A percentile compares a stretch with the other conserved stretches of the same genome.
Evolutionary conservation across 2,329 filamentous ascomycete genomes (phyloP).

Genomic region (Acarospora socialis): DNA sequence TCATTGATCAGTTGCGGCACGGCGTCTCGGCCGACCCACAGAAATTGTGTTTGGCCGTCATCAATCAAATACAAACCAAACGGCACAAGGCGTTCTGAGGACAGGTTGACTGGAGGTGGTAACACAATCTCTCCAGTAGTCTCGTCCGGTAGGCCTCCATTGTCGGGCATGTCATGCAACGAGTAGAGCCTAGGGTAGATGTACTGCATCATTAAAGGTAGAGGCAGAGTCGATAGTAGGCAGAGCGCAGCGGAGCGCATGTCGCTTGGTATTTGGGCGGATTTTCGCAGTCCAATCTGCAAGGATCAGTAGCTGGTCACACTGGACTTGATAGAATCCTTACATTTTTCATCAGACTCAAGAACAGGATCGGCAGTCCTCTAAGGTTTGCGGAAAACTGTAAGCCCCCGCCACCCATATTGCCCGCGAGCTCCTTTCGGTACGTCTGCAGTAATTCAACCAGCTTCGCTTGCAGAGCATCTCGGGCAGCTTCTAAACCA

Average conservation of each 20-base stretch:
- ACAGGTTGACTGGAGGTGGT: conserved; percentile 71
- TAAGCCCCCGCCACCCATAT: conserved; percentile 79
- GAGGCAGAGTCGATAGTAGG: conserved; percentile 80
- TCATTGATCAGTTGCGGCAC: conserved; percentile 79
- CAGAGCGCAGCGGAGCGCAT: conserved; percentile 86
- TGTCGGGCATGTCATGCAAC: conserved; percentile 91
- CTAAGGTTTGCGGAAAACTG: conserved; percentile 90
- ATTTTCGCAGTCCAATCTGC: conserved; percentile 68
- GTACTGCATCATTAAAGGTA: conserved; percentile 83
- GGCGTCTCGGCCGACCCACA: conserved; percentile 89
- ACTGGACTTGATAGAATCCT: conserved; percentile 21
- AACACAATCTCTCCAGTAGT: conserved; percentile 80
- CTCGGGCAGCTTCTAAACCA: conserved; percentile 78
- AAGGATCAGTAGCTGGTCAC: conserved; percentile 16
- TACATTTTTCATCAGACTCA: conserved; percentile 92
- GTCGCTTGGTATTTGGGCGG: conserved; percentile 84
- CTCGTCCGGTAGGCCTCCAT: conserved; percentile 70
- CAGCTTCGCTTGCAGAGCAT: conserved; percentile 80
- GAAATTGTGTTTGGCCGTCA: conserved; percentile 91
- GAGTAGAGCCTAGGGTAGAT: conserved; percentile 79
- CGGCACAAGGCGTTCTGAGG: conserved; percentile 71
- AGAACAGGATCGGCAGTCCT: conserved; percentile 75
- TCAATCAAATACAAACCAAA: conserved; percentile 95
- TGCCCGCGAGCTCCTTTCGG: conserved; percentile 90
- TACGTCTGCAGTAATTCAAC: conserved; percentile 89